Evolutionary conservation across 2,329 filamentous ascomycete species (phyloP).

Genomic region (Albophoma yamanashiensis): DNA sequence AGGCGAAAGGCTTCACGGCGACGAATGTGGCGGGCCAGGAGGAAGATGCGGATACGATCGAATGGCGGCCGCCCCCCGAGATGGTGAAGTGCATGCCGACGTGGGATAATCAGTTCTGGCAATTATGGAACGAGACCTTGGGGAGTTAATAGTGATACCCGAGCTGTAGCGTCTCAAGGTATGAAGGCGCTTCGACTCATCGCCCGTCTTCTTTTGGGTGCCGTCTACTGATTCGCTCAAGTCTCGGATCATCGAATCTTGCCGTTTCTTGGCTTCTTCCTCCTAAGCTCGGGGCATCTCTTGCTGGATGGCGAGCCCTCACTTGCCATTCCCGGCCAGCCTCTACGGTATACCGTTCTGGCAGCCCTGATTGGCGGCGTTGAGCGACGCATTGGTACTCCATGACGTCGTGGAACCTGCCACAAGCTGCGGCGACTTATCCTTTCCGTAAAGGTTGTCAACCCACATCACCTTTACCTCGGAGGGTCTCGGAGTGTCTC

Average conservation of each 20-base stretch:
- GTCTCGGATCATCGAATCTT: too few relatives aligned
- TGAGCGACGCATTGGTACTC: background rate
- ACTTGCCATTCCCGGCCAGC: background rate
- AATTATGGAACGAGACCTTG: slow-evolving; percentile 20
- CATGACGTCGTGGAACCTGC: background rate
- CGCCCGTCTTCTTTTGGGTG: too few relatives aligned
- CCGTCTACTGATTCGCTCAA: too few relatives aligned
- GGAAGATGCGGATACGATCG: background rate
- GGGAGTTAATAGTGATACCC: background rate
- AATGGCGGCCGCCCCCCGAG: slow-evolving; percentile 23
- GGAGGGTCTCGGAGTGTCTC: background rate
- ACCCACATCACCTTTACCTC: background rate
- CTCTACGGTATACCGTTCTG: background rate
- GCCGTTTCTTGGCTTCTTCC: too few relatives aligned
- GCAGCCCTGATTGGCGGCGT: background rate
- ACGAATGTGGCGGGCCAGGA: slow-evolving; percentile 1
- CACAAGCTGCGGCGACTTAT: background rate
- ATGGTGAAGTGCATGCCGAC: slow-evolving; percentile 36
- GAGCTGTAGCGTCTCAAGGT: too few relatives aligned
- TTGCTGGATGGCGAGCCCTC: too few relatives aligned
- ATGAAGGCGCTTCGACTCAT: too few relatives aligned
- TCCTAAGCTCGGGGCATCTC: too few relatives aligned
- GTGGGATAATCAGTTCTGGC: slow-evolving; percentile 29
- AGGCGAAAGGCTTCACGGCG: slow-evolving; percentile 34
- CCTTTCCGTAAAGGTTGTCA: background rate